Evolutionary conservation across 2,329 filamentous ascomycete species (phyloP), one percentile per base, ranked within the genome.

Genomic region (Rhexocercosporidium sp.): DNA sequence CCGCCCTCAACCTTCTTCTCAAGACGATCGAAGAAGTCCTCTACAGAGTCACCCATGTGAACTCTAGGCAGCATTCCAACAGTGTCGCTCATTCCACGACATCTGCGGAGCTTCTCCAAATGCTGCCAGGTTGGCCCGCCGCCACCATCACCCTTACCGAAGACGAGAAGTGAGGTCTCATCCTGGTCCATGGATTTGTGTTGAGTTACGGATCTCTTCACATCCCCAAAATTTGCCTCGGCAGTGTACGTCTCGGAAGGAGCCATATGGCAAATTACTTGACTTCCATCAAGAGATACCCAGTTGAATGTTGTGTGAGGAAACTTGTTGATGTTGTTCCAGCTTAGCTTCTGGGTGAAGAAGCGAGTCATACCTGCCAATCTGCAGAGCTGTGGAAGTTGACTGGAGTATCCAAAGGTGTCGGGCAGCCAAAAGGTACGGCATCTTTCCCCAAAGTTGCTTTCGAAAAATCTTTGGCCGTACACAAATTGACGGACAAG

Each of bases 291-390:
- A 16, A 97, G 87, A 14, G 94, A 89, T 37, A 99, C 94, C 96
- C 96, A 99, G 80, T 97, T 97, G 85, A 99, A 99, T 0, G 96
- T 98, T 6, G 96, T 98, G 77, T 98, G 96, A 0, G 96, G 96
- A 81, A 98, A 99, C 77, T 92, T 97, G 82, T 98, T 98, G 85
- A 98, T 98, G 78, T 98, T 98, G 83, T 98, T 98, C 96, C 96
- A 99, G 83, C 95, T 98, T 67, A 99, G 84, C 82, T 99, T 99
- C 80, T 99, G 96, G 0, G 96, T 99, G 76, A 99, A 91, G 83
- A 99, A 99, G 39, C 95, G 89, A 66, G 88, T 92, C 96, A 99
- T 98, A 22, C 94, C 95, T n/a, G 96, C 92, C 31, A 97, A 83
- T 3, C 95, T 91, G 77, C 94, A 98, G 49, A 99, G 84, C 77